Percentiles rank a stretch among this genome's conserved stretches.
Conservation (phyloP, 2,329 filamentous ascomycete species). For the Exserohilum rostratum region DNA sequence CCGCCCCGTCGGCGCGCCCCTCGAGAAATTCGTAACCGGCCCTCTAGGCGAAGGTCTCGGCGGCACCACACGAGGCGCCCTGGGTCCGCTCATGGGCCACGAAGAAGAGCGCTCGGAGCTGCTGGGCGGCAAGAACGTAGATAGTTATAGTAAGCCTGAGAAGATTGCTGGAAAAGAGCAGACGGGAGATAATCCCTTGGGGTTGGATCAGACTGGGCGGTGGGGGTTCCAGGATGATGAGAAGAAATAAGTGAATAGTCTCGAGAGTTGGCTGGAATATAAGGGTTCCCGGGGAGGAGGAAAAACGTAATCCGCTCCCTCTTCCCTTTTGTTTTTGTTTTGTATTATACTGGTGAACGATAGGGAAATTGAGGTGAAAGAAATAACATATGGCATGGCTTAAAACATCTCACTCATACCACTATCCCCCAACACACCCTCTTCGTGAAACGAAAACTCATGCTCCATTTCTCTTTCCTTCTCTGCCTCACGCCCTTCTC, state of each 20-base stretch:
- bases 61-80: slow-evolving; percentile 43
- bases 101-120: slow-evolving; percentile 46
- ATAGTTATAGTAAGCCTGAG: slow-evolving; percentile 46
- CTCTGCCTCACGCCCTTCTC: slow-evolving; percentile 1
- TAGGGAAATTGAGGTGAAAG: too few relatives aligned
- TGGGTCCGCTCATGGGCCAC: slow-evolving; percentile 44
- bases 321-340: neutral
- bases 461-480: neutral
- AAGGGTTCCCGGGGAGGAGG: neutral
- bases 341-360: too few relatives aligned
- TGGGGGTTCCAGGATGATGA: slow-evolving; percentile 46
- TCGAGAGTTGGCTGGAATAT: too few relatives aligned
- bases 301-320: neutral
- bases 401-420: slow-evolving; percentile 47
- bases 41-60: slow-evolving; percentile 47
- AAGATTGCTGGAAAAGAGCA: slow-evolving; percentile 49
- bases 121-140: slow-evolving; percentile 49
- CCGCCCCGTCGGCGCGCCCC: slow-evolving; percentile 47
- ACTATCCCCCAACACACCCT: slow-evolving; percentile 36
- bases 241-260: neutral
- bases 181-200: slow-evolving; percentile 49
- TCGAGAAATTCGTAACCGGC: slow-evolving; percentile 46
- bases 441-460: slow-evolving; percentile 1
- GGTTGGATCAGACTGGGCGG: slow-evolving; percentile 46
- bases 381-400: too few relatives aligned